Conservation (phyloP, 306 rosid species). For the Mimosa bimucronata region DNA sequence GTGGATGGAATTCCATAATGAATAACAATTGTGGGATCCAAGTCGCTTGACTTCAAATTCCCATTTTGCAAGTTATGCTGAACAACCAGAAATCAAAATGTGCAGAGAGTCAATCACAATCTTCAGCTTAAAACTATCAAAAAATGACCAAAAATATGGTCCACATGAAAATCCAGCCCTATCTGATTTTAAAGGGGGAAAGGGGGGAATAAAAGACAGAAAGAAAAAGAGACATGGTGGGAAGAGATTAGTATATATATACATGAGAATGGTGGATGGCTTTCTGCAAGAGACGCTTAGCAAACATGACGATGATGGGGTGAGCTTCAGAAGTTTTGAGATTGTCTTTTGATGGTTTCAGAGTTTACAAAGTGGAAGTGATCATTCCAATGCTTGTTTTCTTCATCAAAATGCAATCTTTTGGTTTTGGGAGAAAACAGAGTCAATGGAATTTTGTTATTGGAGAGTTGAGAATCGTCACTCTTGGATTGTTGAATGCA, state of each 20-base stretch:
- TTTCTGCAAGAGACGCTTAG: conserved; percentile 76
- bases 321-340: conserved; percentile 11
- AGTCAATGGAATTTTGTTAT: conserved; percentile 37
- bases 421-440: background rate
- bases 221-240: background rate
- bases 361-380: conserved; percentile 34
- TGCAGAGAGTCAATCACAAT: background rate
- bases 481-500: conserved; percentile 18
- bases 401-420: background rate
- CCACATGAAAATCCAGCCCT: conserved; percentile 17
- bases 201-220: too few relatives aligned
- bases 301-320: conserved; percentile 64
- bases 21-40: conserved; percentile 73
- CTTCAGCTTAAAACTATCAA: background rate
- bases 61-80: conserved; percentile 66
- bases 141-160: conserved; percentile 7
- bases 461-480: background rate
- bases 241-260: conserved; percentile 34
- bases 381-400: conserved; percentile 44
- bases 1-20: conserved; percentile 96
- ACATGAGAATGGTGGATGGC: conserved; percentile 74
- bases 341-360: conserved; percentile 18
- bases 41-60: conserved; percentile 59
- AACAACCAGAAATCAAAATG: conserved; percentile 26
- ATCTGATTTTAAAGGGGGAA: background rate